Evolutionary conservation across 257 asterid genomes (phyloP).

Genomic region (Solanum pennellii): DNA sequence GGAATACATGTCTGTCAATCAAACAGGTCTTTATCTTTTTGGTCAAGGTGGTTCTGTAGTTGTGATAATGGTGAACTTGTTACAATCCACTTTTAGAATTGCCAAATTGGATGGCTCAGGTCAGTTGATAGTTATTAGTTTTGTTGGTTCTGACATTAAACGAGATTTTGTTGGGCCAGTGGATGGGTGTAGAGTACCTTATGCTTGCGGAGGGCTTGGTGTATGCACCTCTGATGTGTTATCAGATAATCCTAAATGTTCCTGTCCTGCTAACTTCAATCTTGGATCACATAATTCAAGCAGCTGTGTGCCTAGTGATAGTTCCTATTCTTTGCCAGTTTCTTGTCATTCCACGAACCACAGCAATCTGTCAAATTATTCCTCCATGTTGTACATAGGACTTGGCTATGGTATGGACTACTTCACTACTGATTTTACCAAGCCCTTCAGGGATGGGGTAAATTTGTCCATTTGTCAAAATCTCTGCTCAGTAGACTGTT

Average conservation of each 20-base stretch:
- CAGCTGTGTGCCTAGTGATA: slow-evolving; percentile 33
- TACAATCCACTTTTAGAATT: slow-evolving; percentile 26
- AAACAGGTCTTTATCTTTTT: slow-evolving; percentile 42
- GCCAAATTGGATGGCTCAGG: slow-evolving; percentile 47
- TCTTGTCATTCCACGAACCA: slow-evolving; percentile 33
- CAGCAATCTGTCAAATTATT: not conserved
- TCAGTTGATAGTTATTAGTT: slow-evolving; percentile 36
- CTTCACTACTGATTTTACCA: slow-evolving; percentile 45
- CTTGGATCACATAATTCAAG: slow-evolving; percentile 10
- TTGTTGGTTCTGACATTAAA: slow-evolving; percentile 9
- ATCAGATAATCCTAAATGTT: slow-evolving; percentile 26
- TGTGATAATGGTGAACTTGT: slow-evolving; percentile 28
- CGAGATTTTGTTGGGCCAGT: slow-evolving; percentile 20
- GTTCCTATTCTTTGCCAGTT: slow-evolving; percentile 30
- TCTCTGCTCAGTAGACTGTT: slow-evolving; percentile 47
- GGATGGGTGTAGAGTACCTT: slow-evolving; percentile 1
- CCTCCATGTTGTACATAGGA: slow-evolving; percentile 23
- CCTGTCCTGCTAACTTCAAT: slow-evolving; percentile 41
- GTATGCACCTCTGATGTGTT: slow-evolving; percentile 15
- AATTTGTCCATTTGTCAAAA: slow-evolving; percentile 38
- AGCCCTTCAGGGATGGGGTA: slow-evolving; percentile 24
- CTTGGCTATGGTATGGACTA: slow-evolving; percentile 44
- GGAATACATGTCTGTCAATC: slow-evolving; percentile 28
- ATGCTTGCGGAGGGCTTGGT: slow-evolving; percentile 2
- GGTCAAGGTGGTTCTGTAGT: slow-evolving; percentile 31